These are phyloP conservation scores for Castanospermum australe DNA, from an alignment of 306 rosid species.

Conservation along the genomic window DNA sequence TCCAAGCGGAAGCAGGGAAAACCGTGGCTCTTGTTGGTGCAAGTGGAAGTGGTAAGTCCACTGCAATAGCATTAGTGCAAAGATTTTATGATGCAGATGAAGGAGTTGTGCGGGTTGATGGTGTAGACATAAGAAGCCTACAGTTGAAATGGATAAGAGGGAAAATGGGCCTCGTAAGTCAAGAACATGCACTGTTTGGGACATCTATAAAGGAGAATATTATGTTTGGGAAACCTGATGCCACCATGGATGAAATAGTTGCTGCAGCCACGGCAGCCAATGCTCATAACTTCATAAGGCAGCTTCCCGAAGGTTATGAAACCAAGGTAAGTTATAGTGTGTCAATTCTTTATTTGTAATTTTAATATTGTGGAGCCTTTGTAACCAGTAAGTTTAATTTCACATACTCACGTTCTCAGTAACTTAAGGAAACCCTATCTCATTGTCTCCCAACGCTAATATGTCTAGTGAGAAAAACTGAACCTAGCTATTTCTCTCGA, in stretches of 20 bases:
- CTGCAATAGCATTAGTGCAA: slow-evolving; percentile 80
- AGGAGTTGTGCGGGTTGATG: slow-evolving; percentile 71
- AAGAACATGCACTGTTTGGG: slow-evolving; percentile 95
- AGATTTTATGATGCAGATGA: slow-evolving; percentile 79
- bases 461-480: not conserved
- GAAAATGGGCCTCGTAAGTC: slow-evolving; percentile 94
- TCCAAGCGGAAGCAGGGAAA: slow-evolving; percentile 75
- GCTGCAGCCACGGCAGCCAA: slow-evolving; percentile 86
- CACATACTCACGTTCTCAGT: not conserved
- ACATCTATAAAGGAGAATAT: slow-evolving; percentile 84
- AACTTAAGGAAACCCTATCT: not conserved
- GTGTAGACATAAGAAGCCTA: slow-evolving; percentile 65
- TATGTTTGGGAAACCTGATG: slow-evolving; percentile 86
- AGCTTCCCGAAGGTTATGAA: slow-evolving; percentile 91
- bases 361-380: not conserved
- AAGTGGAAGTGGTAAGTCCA: slow-evolving; percentile 95
- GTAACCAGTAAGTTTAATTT: not conserved
- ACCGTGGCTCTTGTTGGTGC: slow-evolving; percentile 93
- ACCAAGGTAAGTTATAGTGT: slow-evolving; percentile 60
- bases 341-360: not conserved
- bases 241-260: slow-evolving; percentile 75
- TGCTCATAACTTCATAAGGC: slow-evolving; percentile 91
- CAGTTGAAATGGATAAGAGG: slow-evolving; percentile 80
- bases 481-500: not conserved
- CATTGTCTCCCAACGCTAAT: not conserved